A percentile compares a stretch with the other conserved stretches of the same genome.
Conservation (phyloP, 371 early-diverging fungal genomes). For the Actinomortierella wolfii region DNA sequence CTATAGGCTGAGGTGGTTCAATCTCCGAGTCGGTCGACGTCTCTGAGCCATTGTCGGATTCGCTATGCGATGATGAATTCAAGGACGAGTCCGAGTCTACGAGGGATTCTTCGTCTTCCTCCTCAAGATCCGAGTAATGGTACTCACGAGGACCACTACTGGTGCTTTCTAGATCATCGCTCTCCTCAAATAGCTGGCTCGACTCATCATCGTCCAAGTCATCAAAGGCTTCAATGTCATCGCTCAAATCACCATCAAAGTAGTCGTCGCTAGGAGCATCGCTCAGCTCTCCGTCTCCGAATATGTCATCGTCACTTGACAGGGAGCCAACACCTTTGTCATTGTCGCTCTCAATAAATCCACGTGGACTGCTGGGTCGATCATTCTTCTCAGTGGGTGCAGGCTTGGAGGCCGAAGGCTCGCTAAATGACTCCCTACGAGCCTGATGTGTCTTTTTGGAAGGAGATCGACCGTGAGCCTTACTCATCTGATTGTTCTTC, state of each 20-base stretch:
- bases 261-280: constrained; percentile 45
- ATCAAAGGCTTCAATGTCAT: constrained; percentile 19
- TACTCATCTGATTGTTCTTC: no score
- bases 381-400: no score
- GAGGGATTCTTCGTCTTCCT: constrained; percentile 47
- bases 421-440: no score
- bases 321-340: background rate
- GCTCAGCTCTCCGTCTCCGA: constrained; percentile 40
- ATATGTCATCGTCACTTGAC: constrained; percentile 20
- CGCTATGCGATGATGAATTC: constrained; percentile 12
- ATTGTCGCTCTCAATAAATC: background rate
- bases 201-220: constrained; percentile 34
- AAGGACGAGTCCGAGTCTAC: constrained; percentile 41
- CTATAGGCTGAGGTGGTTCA: constrained; percentile 10
- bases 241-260: constrained; percentile 15
- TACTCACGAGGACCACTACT: constrained; percentile 36
- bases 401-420: no score
- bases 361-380: no score
- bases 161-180: constrained; percentile 19
- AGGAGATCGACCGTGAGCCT: no score
- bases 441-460: no score
- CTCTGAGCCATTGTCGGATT: constrained; percentile 18
- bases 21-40: constrained; percentile 16
- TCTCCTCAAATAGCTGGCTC: constrained; percentile 12
- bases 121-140: constrained; percentile 47